Percentiles rank a stretch among this genome's conserved stretches.
phyloP scores from a whole-genome alignment of 1,284 basidiomycete species.

The Ceratobasidium sp. region DNA sequence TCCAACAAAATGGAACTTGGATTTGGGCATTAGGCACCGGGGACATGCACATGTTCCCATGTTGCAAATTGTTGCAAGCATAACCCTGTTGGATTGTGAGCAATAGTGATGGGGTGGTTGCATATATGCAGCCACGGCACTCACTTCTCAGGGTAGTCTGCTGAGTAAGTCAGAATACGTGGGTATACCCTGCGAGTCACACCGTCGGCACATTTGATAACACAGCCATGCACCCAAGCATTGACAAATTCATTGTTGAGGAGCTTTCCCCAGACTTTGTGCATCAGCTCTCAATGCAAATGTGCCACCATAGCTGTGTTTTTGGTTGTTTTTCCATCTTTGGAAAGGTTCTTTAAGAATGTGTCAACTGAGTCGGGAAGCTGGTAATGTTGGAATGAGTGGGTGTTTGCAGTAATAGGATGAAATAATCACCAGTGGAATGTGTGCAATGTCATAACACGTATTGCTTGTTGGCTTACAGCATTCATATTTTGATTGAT shows the following conservation, averaged over 20 bases:
- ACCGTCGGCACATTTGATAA: constrained; percentile 47
- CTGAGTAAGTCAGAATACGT: constrained; percentile 48
- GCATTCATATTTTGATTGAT: too few relatives aligned
- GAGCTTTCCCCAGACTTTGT: constrained; percentile 47
- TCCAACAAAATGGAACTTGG: constrained; percentile 28
- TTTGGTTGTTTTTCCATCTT: not conserved
- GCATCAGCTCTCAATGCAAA: constrained; percentile 49
- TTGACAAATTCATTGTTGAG: constrained; percentile 47
- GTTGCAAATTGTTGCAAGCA: constrained; percentile 15
- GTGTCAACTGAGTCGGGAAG: too few relatives aligned
- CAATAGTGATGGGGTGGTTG: not conserved
- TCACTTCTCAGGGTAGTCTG: constrained; percentile 52
- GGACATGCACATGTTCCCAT: constrained; percentile 22
- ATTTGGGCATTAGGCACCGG: constrained; percentile 31
- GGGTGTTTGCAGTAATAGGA: too few relatives aligned
- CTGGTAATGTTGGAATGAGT: too few relatives aligned
- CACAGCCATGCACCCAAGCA: constrained; percentile 48
- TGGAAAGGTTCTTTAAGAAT: not conserved
- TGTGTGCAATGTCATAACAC: too few relatives aligned
- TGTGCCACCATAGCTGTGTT: constrained; percentile 41
- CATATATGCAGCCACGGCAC: not conserved
- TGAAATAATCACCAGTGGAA: too few relatives aligned
- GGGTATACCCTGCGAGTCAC: constrained; percentile 45
- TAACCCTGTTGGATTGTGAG: constrained; percentile 1
- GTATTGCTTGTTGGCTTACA: too few relatives aligned